Base-by-base conservation (phyloP, 1,284 basidiomycete genomes). In the Lignosus rhinocerotis region DNA sequence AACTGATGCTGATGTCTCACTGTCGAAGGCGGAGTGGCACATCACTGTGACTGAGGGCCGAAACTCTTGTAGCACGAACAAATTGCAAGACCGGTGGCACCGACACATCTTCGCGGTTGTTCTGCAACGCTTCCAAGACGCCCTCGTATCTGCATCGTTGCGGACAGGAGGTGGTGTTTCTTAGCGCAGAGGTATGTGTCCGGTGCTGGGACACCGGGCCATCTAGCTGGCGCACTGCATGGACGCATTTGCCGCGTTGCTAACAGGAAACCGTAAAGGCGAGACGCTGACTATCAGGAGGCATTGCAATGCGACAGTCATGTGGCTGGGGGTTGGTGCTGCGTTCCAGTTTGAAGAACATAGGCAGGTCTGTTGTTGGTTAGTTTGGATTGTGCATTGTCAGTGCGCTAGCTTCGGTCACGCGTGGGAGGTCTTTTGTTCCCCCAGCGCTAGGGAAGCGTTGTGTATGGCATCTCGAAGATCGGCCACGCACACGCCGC, bases 351-450 rank as follows among this genome's bases (percentile, higher is more conserved):
- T 31, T 39, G 17, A 17, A 33, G 55, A 54, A 63, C 56, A 63
- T 60, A 47, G 58, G 19, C 51, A 60, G 58, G 19, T 14, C 56
- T 56, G 51, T 58, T 60, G 58, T 51, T 32, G 56, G 58, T 56
- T 63, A 60, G 58, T 49, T 39, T 49, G 48, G 51, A 51, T 42
- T 50, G 17, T 60, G 43, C 58, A 53, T 59, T 62, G 61, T 60
- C 50, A 45, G 46, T 30, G 19, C 53, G 56, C 53, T 44, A 50
- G 11, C 36, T 48, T 34, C 38, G 45, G 53, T 55, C 58, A 30
- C 8, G 16, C 56, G 61, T 60, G 61, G 61, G 61, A 58, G 38
- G n/a, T 30, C 58, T 60, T 60, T 63, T 63, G 61, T 63, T 47
- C 55, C 41, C 21, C 34, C 25, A 25, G 30, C 32, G 51, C 55